phyloP scores from a whole-genome alignment of 306 rosid species.

The Argentina anserina region DNA sequence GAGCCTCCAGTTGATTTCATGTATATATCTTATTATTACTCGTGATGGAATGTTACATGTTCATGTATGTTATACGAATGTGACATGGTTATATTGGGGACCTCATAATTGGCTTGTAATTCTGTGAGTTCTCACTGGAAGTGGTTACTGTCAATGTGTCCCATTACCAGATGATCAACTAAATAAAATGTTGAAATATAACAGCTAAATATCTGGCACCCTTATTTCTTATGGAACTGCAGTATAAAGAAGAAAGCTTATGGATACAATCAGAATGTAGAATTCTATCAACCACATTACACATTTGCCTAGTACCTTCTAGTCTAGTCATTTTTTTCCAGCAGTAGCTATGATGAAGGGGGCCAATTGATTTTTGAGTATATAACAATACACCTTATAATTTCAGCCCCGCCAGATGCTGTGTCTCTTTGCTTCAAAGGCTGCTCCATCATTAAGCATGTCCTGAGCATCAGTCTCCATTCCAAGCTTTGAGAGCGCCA shows the following conservation, averaged over 20 bases:
- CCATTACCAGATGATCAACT: background rate
- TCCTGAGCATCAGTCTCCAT: slow-evolving; percentile 97
- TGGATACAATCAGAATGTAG: background rate
- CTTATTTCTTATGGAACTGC: background rate
- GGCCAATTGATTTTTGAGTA: background rate
- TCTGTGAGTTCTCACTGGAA: background rate
- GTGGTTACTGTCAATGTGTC: background rate
- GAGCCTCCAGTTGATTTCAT: no score
- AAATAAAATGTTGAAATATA: background rate
- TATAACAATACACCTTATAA: background rate
- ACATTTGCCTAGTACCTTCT: slow-evolving; percentile 5
- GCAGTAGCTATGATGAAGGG: background rate
- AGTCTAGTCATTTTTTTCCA: slow-evolving; percentile 4
- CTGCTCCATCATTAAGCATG: slow-evolving; percentile 87
- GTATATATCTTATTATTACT: no score
- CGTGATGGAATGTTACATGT: no score
- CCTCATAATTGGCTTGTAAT: no score
- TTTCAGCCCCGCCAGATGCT: slow-evolving; percentile 75
- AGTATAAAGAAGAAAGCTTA: background rate
- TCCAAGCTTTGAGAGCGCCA: slow-evolving; percentile 89
- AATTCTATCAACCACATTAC: slow-evolving; percentile 11
- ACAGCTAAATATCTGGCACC: no score
- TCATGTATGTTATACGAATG: no score
- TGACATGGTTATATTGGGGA: no score
- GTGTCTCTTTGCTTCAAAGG: slow-evolving; percentile 74